phyloP scores from a whole-genome alignment of 2,329 filamentous ascomycete species.

The Aspergillus carbonarius region DNA sequence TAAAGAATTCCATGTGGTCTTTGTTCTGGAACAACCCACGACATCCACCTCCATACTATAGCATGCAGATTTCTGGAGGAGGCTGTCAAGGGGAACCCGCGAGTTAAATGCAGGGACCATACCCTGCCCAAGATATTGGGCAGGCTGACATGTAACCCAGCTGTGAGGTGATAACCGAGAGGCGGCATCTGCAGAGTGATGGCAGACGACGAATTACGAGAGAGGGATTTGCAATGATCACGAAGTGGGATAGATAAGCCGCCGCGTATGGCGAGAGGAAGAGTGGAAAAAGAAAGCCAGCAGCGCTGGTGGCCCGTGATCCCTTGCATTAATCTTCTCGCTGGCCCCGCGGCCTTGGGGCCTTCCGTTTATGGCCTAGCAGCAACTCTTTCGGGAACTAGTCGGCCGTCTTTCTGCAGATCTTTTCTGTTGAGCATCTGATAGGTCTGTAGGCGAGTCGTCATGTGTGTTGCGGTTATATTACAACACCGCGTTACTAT shows the following conservation, averaged over 20 bases:
- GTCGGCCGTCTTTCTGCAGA: no score
- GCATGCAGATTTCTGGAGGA: not conserved
- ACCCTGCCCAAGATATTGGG: not conserved
- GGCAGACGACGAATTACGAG: constrained; percentile 3
- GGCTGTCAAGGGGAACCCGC: not conserved
- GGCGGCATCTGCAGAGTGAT: not conserved
- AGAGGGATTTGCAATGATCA: constrained; percentile 1
- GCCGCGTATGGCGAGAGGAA: not conserved
- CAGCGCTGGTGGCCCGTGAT: not conserved
- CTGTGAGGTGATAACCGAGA: not conserved
- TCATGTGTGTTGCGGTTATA: no score
- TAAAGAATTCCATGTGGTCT: not conserved
- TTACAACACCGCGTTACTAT: no score
- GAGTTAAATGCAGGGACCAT: not conserved
- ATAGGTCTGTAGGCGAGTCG: no score
- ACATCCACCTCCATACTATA: not conserved
- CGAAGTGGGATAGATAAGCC: not conserved
- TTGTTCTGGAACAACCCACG: not conserved
- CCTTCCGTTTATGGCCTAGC: not conserved
- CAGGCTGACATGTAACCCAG: not conserved
- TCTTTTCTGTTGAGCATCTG: no score
- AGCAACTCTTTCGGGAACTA: not conserved
- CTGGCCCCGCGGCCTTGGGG: not conserved
- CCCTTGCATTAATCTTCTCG: not conserved
- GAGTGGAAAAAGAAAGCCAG: not conserved